These are phyloP conservation scores for Puccinellia tenuiflora DNA, from an alignment of 176 grass and related monocot species.

Conservation along the genomic window DNA sequence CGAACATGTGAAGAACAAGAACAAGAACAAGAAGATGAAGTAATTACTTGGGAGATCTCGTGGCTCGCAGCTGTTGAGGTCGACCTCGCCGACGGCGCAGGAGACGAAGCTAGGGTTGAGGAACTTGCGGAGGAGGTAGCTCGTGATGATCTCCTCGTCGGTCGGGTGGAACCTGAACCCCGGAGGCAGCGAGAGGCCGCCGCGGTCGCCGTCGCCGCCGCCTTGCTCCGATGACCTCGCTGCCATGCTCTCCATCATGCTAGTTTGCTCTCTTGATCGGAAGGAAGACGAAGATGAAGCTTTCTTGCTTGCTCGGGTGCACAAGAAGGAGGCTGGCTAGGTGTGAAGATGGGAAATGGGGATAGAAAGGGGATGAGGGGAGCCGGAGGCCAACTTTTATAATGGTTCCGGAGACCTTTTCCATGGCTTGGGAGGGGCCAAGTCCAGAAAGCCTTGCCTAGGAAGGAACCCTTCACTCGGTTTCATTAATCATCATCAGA, in stretches of 20 bases:
- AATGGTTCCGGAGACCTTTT: background rate
- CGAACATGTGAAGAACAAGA: background rate
- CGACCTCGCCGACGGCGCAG: conserved; percentile 15
- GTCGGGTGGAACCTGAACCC: conserved; percentile 64
- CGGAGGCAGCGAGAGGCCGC: conserved; percentile 35
- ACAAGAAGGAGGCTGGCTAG: conserved; percentile 9
- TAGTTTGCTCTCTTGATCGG: background rate
- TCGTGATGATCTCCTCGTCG: conserved; percentile 43
- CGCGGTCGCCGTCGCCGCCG: background rate
- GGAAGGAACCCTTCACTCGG: conserved; percentile 36
- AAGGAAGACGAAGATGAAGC: background rate
- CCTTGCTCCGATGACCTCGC: background rate
- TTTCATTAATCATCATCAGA: conserved; percentile 18
- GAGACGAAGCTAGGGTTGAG: conserved; percentile 37
- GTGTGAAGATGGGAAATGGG: background rate
- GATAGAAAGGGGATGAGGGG: conserved; percentile 9
- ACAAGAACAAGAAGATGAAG: background rate
- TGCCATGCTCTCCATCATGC: conserved; percentile 17
- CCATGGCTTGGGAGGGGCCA: background rate
- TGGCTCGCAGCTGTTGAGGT: conserved; percentile 18
- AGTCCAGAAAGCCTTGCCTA: conserved; percentile 23
- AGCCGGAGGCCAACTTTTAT: conserved; percentile 28
- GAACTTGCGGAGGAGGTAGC: conserved; percentile 45
- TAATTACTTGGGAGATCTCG: conserved; percentile 3
- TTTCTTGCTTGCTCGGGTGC: background rate